Percentiles rank a stretch among this genome's conserved stretches.
phyloP scores from a whole-genome alignment of 1,284 basidiomycete genomes.

The Leucoagaricus sp. region DNA sequence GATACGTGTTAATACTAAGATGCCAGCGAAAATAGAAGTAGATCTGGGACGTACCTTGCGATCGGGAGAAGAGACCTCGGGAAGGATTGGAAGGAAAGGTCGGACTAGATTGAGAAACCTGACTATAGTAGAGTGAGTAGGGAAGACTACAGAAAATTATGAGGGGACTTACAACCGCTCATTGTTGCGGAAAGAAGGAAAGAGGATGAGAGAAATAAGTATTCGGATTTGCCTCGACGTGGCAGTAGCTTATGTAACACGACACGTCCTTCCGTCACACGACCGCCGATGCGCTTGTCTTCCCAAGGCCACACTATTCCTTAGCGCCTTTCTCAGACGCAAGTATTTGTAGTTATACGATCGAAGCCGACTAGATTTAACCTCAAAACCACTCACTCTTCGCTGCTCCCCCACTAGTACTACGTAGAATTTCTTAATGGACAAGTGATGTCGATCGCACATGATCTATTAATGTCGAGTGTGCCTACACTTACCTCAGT shows the following conservation, averaged over 20 bases:
- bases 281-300: too few species aligned
- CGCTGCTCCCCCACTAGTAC: too few species aligned
- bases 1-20: constrained; percentile 19
- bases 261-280: constrained; percentile 5
- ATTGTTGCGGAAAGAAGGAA: constrained; percentile 31
- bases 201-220: constrained; percentile 1
- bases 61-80: constrained; percentile 95
- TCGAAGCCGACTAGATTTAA: too few species aligned
- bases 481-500: too few species aligned
- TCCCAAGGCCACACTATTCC: too few species aligned
- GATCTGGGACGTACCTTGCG: constrained; percentile 70
- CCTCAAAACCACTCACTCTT: too few species aligned
- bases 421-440: too few species aligned
- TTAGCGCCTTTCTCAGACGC: too few species aligned
- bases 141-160: neutral
- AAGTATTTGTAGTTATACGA: too few species aligned
- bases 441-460: too few species aligned
- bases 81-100: constrained; percentile 91
- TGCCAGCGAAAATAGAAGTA: neutral
- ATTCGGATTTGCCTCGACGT: constrained; percentile 5
- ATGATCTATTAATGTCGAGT: too few species aligned
- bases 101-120: constrained; percentile 95
- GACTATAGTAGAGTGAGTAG: constrained; percentile 48
- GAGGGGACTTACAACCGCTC: constrained; percentile 44
- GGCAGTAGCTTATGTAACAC: constrained; percentile 6